Evolutionary conservation across 1,284 basidiomycete genomes (phyloP), one percentile per base, ranked within the genome.

Genomic region (Malassezia cuniculi): DNA sequence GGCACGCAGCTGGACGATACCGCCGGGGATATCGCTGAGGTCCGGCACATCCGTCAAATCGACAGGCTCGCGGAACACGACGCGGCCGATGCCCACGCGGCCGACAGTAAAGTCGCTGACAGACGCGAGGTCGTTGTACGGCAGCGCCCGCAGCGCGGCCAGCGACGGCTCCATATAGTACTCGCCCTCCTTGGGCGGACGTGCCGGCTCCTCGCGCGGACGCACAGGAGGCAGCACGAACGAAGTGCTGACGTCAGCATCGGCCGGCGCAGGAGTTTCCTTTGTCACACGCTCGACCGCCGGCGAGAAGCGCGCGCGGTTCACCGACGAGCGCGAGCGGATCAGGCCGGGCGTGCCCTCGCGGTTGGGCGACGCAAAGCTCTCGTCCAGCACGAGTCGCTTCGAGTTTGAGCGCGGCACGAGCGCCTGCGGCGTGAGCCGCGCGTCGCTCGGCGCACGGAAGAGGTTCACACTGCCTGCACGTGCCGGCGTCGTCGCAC

Each of bases 11-110:
- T 81, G 75, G 27, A 97, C 78, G 47, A 87, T 75, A 40, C 80
- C 78, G n/a, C 89, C 93, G 5, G 86, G 73, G 21, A 97, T 75
- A 39, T 27, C 79, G 17, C 78, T 76, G 30, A 97, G 75, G 56
- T 80, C 81, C 14, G 78, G 72, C 34, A 94, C 72, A 16, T 80
- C 79, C 14, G 87, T 94, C 40, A 97, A 75, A 66, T 97, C 87
- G 40, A 97, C 90, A 6, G 58, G 59, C 45, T 86, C 80, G 31
- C 86, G 71, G 75, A 94, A 97, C 29, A 78, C 76, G 54, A 97
- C 81, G 67, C 86, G 76, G 32, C 93, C 90, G 56, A 80, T 93
- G 30, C 87, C 87, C 41, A 81, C 76, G 22, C 93, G 80, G 7
- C 87, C 86, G 27, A 93, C 86, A 18, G 81, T 74, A 53, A 99